phyloP scores from a whole-genome alignment of 2,329 filamentous ascomycete genomes.

The Monosporascus sp. region DNA sequence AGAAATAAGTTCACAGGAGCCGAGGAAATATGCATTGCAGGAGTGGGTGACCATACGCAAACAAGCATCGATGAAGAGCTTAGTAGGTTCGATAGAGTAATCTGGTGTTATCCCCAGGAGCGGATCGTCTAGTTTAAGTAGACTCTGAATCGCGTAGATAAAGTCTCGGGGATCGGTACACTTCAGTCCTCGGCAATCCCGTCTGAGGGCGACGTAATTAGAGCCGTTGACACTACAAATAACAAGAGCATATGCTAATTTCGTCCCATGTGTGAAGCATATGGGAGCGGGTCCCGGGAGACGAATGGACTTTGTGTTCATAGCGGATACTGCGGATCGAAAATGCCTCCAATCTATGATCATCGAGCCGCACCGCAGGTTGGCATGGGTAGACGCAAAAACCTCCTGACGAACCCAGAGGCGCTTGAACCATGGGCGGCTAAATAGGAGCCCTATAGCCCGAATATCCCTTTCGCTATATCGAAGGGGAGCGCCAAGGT shows the following conservation, averaged over 20 bases:
- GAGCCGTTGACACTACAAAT: accelerated
- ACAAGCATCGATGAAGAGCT: not conserved
- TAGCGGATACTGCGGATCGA: not conserved
- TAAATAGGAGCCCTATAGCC: not conserved
- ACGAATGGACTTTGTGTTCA: accelerated
- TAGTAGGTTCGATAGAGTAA: not conserved
- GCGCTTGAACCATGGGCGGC: not conserved
- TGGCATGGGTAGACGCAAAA: not conserved
- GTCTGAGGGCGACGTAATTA: not conserved
- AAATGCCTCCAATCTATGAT: not conserved
- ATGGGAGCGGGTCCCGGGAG: not conserved
- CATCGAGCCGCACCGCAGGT: not conserved
- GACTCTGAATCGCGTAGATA: not conserved
- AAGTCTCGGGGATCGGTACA: not conserved
- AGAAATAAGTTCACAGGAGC: not conserved
- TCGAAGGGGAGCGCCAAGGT: accelerated
- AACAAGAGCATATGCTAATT: not conserved
- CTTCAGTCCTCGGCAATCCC: not conserved
- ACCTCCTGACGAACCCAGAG: not conserved
- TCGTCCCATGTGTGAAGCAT: not conserved
- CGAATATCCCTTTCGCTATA: not conserved
- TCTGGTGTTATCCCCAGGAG: not conserved
- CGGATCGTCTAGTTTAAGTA: not conserved
- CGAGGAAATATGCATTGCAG: not conserved
- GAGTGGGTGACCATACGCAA: not conserved